A percentile compares a stretch with the other conserved stretches of the same genome.
These are phyloP conservation scores for Populus tomentosa DNA, from an alignment of 441 rosid genomes.

Conservation along the genomic window DNA sequence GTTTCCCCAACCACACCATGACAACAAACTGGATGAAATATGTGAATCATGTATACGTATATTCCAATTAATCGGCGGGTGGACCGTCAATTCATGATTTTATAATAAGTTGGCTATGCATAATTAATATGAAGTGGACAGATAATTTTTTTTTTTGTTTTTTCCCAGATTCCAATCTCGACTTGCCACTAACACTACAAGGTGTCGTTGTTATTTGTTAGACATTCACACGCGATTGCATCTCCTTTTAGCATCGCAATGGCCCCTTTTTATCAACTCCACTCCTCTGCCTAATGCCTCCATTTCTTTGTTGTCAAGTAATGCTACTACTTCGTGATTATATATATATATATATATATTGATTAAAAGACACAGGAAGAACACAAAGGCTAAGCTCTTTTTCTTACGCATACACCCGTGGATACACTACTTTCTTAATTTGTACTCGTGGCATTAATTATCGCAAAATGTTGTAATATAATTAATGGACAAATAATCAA, in stretches of 20 bases:
- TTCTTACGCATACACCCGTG: not conserved
- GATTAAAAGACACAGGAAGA: not conserved
- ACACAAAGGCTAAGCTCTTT: not conserved
- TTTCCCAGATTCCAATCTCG: not conserved
- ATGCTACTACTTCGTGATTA: not conserved
- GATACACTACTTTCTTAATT: not conserved
- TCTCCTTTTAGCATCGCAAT: not conserved
- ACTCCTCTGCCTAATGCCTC: not conserved
- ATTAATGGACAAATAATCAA: not conserved
- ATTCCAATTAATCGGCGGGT: conserved; percentile 1
- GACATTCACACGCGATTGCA: not conserved
- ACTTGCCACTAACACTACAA: not conserved
- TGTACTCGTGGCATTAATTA: not conserved
- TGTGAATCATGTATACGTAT: not conserved
- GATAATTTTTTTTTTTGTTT: too few relatives aligned
- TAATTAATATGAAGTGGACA: too few relatives aligned
- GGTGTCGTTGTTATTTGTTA: not conserved
- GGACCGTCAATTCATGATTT: not conserved
- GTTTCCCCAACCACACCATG: not conserved
- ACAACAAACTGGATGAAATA: not conserved
- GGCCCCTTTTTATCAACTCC: not conserved
- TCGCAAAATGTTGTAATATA: not conserved
- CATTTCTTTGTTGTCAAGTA: not conserved
- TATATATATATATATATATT: too few relatives aligned
- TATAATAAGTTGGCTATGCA: not conserved